Conservation (phyloP, 192 early-diverging fungal species). For the Phlyctochytrium bullatum region DNA sequence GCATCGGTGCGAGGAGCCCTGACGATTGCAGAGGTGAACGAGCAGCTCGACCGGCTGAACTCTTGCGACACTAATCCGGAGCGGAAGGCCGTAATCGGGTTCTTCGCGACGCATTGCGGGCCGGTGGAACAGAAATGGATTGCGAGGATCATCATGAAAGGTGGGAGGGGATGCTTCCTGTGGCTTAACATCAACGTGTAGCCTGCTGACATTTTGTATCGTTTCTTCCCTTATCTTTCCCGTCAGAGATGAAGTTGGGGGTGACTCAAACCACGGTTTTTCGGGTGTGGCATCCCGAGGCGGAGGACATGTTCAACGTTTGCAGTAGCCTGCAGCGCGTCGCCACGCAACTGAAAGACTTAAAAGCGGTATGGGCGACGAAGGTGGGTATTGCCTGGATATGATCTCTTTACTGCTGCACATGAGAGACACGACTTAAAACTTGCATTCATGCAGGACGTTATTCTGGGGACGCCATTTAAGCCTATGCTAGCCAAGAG, state of each 20-base stretch:
- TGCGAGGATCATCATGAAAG: slow-evolving; percentile 70
- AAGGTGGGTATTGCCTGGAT: neutral
- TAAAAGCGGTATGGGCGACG: slow-evolving; percentile 7
- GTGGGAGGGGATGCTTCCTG: slow-evolving; percentile 26
- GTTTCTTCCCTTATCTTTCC: neutral
- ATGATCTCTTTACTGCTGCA: neutral
- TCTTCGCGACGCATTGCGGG: slow-evolving; percentile 56
- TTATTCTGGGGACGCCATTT: slow-evolving; percentile 59
- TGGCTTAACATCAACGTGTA: neutral
- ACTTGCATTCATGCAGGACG: slow-evolving; percentile 34
- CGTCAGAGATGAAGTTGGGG: slow-evolving; percentile 65
- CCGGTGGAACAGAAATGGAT: slow-evolving; percentile 75
- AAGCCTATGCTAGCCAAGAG: slow-evolving; percentile 66
- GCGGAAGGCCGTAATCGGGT: slow-evolving; percentile 45
- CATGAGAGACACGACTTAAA: neutral
- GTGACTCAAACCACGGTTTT: slow-evolving; percentile 72
- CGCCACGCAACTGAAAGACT: slow-evolving; percentile 53
- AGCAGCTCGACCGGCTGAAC: slow-evolving; percentile 48
- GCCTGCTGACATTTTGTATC: neutral
- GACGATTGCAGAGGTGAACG: slow-evolving; percentile 63
- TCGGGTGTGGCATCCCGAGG: slow-evolving; percentile 66
- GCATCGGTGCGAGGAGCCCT: slow-evolving; percentile 24
- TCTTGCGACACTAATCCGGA: slow-evolving; percentile 33
- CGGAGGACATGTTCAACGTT: slow-evolving; percentile 63
- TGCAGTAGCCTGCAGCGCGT: slow-evolving; percentile 62